Percentiles rank a stretch among this genome's conserved stretches.
These are phyloP conservation scores for Claviceps maximensis DNA, from an alignment of 2,329 filamentous ascomycete species.

Conservation along the genomic window DNA sequence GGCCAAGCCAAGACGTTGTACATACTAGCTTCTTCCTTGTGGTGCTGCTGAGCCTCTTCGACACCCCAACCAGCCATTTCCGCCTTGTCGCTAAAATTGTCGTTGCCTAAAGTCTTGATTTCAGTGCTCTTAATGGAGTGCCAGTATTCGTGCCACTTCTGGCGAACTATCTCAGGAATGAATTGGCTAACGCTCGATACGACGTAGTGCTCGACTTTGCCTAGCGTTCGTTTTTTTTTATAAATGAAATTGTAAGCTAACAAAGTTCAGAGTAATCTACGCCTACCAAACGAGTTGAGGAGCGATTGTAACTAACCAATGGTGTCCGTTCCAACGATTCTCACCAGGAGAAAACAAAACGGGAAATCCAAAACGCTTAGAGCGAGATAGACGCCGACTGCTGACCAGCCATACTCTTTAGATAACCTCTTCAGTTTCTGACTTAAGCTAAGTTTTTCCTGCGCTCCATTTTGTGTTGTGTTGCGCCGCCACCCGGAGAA, in stretches of 20 bases:
- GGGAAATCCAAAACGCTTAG: conserved; percentile 84
- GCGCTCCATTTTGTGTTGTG: conserved; percentile 11
- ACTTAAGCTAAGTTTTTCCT: conserved; percentile 39
- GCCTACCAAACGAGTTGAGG: neutral
- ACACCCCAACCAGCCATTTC: conserved; percentile 48
- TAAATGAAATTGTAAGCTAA: neutral
- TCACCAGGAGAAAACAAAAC: conserved; percentile 84
- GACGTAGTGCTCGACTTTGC: conserved; percentile 52
- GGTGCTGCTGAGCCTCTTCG: conserved; percentile 46
- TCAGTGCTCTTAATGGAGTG: conserved; percentile 33
- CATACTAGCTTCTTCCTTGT: conserved; percentile 62
- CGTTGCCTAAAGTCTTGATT: conserved; percentile 27
- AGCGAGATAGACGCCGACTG: conserved; percentile 77
- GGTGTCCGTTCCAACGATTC: conserved; percentile 67
- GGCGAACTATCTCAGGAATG: conserved; percentile 46
- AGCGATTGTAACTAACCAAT: conserved; percentile 46
- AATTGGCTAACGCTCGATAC: conserved; percentile 44
- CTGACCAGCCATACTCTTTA: conserved; percentile 88
- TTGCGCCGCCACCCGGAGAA: conserved; percentile 21
- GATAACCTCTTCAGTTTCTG: conserved; percentile 70
- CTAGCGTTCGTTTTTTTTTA: conserved; percentile 19
- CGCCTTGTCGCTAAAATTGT: conserved; percentile 30
- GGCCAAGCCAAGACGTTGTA: conserved; percentile 15
- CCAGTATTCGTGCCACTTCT: conserved; percentile 37
- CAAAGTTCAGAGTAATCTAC: neutral